Base-by-base conservation (phyloP, 140 eudicot species). In the Bidens hawaiensis region DNA sequence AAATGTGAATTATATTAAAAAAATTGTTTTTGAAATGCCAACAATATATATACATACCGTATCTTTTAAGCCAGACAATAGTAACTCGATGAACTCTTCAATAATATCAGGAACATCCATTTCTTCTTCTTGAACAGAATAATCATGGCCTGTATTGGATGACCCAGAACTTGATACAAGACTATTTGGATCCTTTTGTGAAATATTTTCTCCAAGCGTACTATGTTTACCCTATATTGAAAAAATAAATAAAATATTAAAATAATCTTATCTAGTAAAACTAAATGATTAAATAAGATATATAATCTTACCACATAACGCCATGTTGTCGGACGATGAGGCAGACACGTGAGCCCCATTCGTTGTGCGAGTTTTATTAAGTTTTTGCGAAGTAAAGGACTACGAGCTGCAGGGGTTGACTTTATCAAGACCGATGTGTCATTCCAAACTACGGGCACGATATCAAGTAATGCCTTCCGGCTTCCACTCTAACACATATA, bases 101-200 rank as follows among this genome's bases (percentile, higher is more conserved):
- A 88, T 67, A 38, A 79, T 71, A 19, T 88, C 96, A 30, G 99
- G 99, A 76, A 93, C 84, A 82, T 93, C 96, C 93, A 93, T 88
- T 36, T 87, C 96, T 76, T 93, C 99, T 57, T 88, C 94, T 72
- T 78, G 69, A 57, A 17, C 70, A 54, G 13, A 75, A 58, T 68
- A 71, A 48, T 74, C 74, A 42, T 69, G 61, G 49, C 70, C 70
- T 41, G 63, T 65, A 68, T 69, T 67, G 57, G 71, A 68, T 50
- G 61, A 65, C 58, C 68, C 75, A 66, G 50, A 49, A 34, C 71
- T 73, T 36, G 48, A 45, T 30, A 38, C 54, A 53, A 60, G 63
- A 69, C 70, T 34, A 41, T 16, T 6, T 38, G 74, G 31, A 68
- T 80, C 68, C 71, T 60, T 54, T 46, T 55, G 68, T 50, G 83